These are phyloP conservation scores for Dentipellis fragilis DNA, from an alignment of 768 basidiomycete species.

Conservation along the genomic window DNA sequence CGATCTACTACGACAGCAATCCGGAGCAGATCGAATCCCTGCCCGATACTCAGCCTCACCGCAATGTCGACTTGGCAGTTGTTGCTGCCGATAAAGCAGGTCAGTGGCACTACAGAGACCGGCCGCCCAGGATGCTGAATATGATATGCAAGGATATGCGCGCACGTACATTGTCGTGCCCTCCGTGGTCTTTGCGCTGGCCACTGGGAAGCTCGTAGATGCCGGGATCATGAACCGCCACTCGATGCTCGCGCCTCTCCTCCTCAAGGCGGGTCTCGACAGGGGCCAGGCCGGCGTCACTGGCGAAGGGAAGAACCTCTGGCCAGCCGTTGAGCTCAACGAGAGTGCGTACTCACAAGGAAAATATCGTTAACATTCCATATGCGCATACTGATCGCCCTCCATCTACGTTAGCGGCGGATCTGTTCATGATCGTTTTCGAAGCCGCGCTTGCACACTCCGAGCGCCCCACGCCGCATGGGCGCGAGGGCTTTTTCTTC, in stretches of 20 bases:
- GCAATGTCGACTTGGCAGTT: conserved; percentile 37
- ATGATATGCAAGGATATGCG: conserved; percentile 37
- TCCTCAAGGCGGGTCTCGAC: conserved; percentile 34
- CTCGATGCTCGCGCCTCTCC: conserved; percentile 40
- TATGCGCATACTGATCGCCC: no score
- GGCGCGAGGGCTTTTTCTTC: conserved; percentile 28
- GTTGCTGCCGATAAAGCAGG: conserved; percentile 39
- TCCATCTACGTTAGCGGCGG: conserved; percentile 25
- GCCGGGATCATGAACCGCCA: conserved; percentile 41
- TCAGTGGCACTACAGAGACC: conserved; percentile 14
- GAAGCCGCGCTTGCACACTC: conserved; percentile 22
- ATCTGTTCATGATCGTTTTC: conserved; percentile 32
- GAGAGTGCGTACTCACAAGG: conserved; percentile 29
- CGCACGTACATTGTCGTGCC: conserved; percentile 44
- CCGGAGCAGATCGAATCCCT: conserved; percentile 33
- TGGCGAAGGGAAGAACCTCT: conserved; percentile 47
- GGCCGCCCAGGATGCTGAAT: no score
- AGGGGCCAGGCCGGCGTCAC: conserved; percentile 44
- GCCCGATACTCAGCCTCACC: conserved; percentile 35
- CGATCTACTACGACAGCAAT: conserved; percentile 43
- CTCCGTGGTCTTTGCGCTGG: conserved; percentile 50
- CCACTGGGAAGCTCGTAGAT: conserved; percentile 36
- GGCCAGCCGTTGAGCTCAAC: conserved; percentile 49
- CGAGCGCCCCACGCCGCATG: conserved; percentile 15
- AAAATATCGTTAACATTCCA: no score